Evolutionary conservation across 805 yeast species (phyloP), one percentile per base, ranked within the genome.

Genomic region (Myxozyma sirexii): DNA sequence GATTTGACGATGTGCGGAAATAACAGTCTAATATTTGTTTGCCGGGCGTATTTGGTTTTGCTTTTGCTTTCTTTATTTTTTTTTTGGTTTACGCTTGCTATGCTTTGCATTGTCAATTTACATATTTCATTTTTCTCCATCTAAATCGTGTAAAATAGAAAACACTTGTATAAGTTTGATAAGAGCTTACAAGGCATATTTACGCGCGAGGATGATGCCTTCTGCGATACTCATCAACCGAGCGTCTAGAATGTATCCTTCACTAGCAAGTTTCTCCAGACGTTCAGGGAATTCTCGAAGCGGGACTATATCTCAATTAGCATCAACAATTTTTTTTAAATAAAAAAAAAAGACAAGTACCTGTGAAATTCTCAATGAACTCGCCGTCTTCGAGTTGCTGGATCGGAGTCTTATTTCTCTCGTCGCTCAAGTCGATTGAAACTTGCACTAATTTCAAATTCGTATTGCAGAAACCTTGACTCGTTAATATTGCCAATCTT

Each of bases 341-440:
- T 13, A 4, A n/a, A 31, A 27, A 24, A 37, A 12, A 31, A 21
- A 13, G 10, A 37, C 10, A 15, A 53, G 10, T 42, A 57, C 65
- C 63, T 7, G 84, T 78, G 71, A 93, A 88, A n/a, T 90, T 85
- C 68, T 91, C 97, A 53, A 93, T 94, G 71, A 88, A 93, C 76
- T 93, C 99, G 62, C 85, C 87, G 5, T 90, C 97, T 75, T 94
- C 97, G 63, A 94, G 77, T 63, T 87, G 80, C 1, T 96, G 83
- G 57, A 76, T 70, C 0, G 97, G 97, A 62, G 84, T 76, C 60
- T 74, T 66, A 72, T 93, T 94, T 60, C 85, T 82, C 19, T 80
- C 81, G 56, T 83, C 84, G 1, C 75, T 67, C 75, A 88, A 74
- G 69, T 93, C 98, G 19, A 93, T 83, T 54, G 85, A 82, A 13